A percentile compares a stretch with the other conserved stretches of the same genome.
phyloP scores from a whole-genome alignment of 1,284 basidiomycete species.

The Vanrija sp. region DNA sequence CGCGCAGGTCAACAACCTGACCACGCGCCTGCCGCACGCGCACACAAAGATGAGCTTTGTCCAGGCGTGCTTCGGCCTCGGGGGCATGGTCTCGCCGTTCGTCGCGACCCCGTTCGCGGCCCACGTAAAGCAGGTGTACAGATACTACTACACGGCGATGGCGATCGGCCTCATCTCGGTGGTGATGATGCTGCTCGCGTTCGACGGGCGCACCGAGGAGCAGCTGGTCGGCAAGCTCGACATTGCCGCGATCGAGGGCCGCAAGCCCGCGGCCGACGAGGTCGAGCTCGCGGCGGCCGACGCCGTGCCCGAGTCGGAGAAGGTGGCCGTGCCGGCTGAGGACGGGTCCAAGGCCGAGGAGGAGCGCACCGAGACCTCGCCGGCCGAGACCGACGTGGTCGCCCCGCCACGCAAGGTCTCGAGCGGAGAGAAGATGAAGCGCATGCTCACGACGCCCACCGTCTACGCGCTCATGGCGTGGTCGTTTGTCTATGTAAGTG shows the following conservation, averaged over 20 bases:
- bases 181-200: constrained; percentile 11
- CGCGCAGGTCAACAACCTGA: constrained; percentile 20
- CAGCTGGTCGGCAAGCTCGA: constrained; percentile 2
- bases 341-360: neutral
- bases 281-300: neutral
- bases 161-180: constrained; percentile 9
- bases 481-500: constrained; percentile 14
- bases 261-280: neutral
- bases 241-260: constrained; percentile 1
- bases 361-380: neutral
- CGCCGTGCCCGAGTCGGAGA: neutral
- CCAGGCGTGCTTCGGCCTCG: constrained; percentile 50
- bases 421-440: constrained; percentile 11
- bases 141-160: constrained; percentile 16
- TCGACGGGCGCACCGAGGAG: constrained; percentile 16
- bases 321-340: neutral
- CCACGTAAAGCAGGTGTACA: constrained; percentile 9
- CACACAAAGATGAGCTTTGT: constrained; percentile 18
- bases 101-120: constrained; percentile 59
- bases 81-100: constrained; percentile 60
- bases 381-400: neutral
- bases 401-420: neutral
- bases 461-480: constrained; percentile 11
- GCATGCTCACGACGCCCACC: constrained; percentile 10
- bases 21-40: constrained; percentile 15